Conservation (phyloP, 2,329 filamentous ascomycete species). For the Alternaria burnsii region DNA sequence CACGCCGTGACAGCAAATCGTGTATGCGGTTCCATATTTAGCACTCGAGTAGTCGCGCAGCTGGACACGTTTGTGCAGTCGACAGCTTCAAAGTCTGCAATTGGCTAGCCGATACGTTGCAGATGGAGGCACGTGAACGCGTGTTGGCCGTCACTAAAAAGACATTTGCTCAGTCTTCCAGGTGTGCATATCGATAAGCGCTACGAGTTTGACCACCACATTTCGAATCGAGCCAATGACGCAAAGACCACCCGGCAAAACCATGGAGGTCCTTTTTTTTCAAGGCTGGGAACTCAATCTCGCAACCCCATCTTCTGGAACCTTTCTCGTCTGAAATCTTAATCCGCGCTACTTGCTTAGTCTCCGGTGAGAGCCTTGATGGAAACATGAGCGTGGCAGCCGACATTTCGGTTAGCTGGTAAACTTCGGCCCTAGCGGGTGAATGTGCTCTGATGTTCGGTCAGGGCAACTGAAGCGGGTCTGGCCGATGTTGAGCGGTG, state of each 20-base stretch:
- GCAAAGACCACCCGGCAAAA: neutral
- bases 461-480: constrained; percentile 16
- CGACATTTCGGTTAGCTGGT: constrained; percentile 5
- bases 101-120: constrained; percentile 17
- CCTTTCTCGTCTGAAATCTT: constrained; percentile 13
- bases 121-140: constrained; percentile 16
- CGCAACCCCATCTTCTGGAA: constrained; percentile 13
- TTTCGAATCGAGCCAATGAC: constrained; percentile 4
- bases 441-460: neutral
- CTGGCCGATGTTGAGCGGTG: constrained; percentile 18
- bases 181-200: constrained; percentile 4
- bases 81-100: constrained; percentile 5
- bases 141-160: neutral
- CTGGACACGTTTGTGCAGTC: neutral
- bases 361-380: constrained; percentile 1
- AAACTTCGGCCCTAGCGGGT: constrained; percentile 7
- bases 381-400: constrained; percentile 7
- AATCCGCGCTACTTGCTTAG: constrained; percentile 14
- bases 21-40: constrained; percentile 25
- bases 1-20: constrained; percentile 53
- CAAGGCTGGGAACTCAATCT: neutral
- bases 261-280: neutral
- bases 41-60: constrained; percentile 1
- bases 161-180: constrained; percentile 2
- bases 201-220: neutral